Conservation (phyloP, 2,329 filamentous ascomycete genomes). For the Emmonsiellopsis sp. region DNA sequence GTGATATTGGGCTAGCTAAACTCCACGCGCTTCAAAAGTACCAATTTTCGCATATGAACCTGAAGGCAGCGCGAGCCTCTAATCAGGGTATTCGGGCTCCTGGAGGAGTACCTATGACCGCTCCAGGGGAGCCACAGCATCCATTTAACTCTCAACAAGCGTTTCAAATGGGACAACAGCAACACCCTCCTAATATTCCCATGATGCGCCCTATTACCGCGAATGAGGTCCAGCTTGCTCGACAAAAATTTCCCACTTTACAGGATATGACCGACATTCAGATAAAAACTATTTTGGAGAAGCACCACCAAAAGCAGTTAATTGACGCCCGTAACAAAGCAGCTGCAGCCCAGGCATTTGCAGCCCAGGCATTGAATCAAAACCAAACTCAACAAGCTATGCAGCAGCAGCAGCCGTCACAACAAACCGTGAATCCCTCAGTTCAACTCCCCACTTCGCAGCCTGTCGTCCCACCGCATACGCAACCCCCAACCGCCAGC, state of each 20-base stretch:
- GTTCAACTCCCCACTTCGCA: slow-evolving; percentile 17
- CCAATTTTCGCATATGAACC: slow-evolving; percentile 31
- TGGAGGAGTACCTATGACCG: slow-evolving; percentile 15
- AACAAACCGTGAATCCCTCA: slow-evolving; percentile 12
- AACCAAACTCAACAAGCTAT: background rate
- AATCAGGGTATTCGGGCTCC: slow-evolving; percentile 16
- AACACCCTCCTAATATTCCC: slow-evolving; percentile 20
- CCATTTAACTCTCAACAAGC: slow-evolving; percentile 19
- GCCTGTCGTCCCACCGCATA: slow-evolving; percentile 16
- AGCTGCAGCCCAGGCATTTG: slow-evolving; percentile 13
- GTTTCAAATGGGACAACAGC: slow-evolving; percentile 20
- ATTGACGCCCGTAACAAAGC: slow-evolving; percentile 20
- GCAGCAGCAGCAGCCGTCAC: slow-evolving; percentile 4
- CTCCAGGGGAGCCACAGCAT: slow-evolving; percentile 14
- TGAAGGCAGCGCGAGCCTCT: slow-evolving; percentile 14
- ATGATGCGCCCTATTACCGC: slow-evolving; percentile 25
- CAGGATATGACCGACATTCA: slow-evolving; percentile 33
- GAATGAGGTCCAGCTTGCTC: slow-evolving; percentile 27
- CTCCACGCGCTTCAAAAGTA: slow-evolving; percentile 32
- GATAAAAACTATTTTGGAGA: slow-evolving; percentile 27
- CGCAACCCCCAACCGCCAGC: slow-evolving; percentile 5
- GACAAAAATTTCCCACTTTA: slow-evolving; percentile 25
- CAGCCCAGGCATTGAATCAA: slow-evolving; percentile 16
- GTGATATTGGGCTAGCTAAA: slow-evolving; percentile 30
- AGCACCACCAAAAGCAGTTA: slow-evolving; percentile 27